Evolutionary conservation across 306 rosid species (phyloP), one percentile per base, ranked within the genome.

Genomic region (Crotalaria pallida): DNA sequence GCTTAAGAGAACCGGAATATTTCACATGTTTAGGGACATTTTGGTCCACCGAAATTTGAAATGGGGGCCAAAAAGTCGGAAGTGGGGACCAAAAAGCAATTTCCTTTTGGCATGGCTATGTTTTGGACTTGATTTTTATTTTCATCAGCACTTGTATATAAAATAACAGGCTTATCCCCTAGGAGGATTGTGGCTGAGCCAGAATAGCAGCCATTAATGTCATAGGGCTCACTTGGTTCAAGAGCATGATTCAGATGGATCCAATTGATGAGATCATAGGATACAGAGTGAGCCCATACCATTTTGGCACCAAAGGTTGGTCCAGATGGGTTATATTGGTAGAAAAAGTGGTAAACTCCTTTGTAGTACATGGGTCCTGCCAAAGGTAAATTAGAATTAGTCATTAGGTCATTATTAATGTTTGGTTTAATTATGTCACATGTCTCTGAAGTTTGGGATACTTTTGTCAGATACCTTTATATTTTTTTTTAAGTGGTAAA

Each of bases 341-440:
- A 87, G 69, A 87, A 87, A 8, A 87, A 45, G 50, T 84, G 92
- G 74, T 87, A 87, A 21, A 75, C 77, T 16, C 88, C 88, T 71
- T 76, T 80, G 10, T 78, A 80, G 65, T 72, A 79, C 84, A 87
- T 69, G 6, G 92, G 88, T 44, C 83, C 88, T 86, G 63, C 19
- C 5, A 65, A 22, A 48, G 1, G 11, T 36, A 22, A 31, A 58
- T 29, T 3, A 29, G n/a, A n/a, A n/a, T n/a, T 31, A 31, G 36
- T 6, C 36, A 31, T 31, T 31, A 31, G 31, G 5, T 1, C 3
- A 27, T 27, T 3, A 27, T 27, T 27, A 27, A 27, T 27, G 3
- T 27, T 27, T n/a, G n/a, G n/a, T n/a, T n/a, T n/a, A n/a, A n/a
- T n/a, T n/a, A n/a, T n/a, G n/a, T n/a, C n/a, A n/a, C n/a, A n/a